Evolutionary conservation across 2,329 filamentous ascomycete genomes (phyloP).

Genomic region (Fusarium tricinctum): DNA sequence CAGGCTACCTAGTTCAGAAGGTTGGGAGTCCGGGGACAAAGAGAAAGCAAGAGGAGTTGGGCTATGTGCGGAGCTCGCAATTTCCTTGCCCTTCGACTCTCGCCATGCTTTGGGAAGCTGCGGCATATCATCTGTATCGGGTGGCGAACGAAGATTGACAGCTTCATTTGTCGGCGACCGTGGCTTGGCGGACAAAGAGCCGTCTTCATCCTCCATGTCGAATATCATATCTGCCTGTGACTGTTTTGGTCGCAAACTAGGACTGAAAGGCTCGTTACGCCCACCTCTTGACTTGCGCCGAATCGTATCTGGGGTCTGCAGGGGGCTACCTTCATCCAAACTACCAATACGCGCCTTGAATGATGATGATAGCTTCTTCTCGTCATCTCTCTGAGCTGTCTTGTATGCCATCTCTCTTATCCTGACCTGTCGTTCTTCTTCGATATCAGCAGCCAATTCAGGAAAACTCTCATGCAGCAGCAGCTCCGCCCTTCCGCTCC

Average conservation of each 20-base stretch:
- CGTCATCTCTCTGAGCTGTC: slow-evolving; percentile 72
- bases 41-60: slow-evolving; percentile 35
- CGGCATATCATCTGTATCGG: slow-evolving; percentile 50
- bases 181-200: slow-evolving; percentile 51
- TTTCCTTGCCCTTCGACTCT: slow-evolving; percentile 48
- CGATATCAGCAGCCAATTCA: slow-evolving; percentile 73
- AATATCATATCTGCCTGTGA: slow-evolving; percentile 87
- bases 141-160: slow-evolving; percentile 36
- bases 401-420: slow-evolving; percentile 83
- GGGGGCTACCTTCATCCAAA: slow-evolving; percentile 70
- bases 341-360: slow-evolving; percentile 72
- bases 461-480: slow-evolving; percentile 75
- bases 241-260: slow-evolving; percentile 75
- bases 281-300: slow-evolving; percentile 62
- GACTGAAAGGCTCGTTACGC: slow-evolving; percentile 73
- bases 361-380: slow-evolving; percentile 72
- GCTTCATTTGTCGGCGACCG: slow-evolving; percentile 43
- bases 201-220: slow-evolving; percentile 87
- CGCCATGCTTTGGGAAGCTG: slow-evolving; percentile 52
- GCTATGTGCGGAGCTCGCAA: slow-evolving; percentile 30
- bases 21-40: slow-evolving; percentile 37
- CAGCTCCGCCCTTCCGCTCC: slow-evolving; percentile 79
- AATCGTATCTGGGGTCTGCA: slow-evolving; percentile 59
- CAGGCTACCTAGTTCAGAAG: slow-evolving; percentile 16
- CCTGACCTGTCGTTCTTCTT: slow-evolving; percentile 76